Conservation (phyloP, 441 rosid species). For the Mallotus repandus region DNA sequence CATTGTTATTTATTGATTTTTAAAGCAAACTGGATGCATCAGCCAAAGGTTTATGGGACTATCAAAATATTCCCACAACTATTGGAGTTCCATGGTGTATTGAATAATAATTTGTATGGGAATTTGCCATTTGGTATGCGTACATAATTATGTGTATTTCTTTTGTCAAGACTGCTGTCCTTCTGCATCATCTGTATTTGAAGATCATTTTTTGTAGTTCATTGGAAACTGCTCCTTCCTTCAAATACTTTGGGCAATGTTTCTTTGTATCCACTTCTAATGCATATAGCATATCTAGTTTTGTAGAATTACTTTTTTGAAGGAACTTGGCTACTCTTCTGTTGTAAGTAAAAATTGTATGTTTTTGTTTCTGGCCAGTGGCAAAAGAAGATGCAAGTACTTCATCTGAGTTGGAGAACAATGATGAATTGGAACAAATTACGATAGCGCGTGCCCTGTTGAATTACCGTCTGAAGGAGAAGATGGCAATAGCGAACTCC, state of each 20-base stretch:
- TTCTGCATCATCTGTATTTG: too few relatives aligned
- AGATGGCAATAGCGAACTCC: constrained; percentile 55
- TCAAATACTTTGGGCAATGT: background rate
- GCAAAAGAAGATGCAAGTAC: constrained; percentile 87
- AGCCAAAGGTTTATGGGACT: background rate
- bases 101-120: background rate
- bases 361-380: constrained; percentile 50
- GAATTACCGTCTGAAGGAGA: constrained; percentile 76
- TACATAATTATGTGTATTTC: background rate
- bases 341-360: constrained; percentile 4
- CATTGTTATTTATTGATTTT: background rate
- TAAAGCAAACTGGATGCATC: background rate
- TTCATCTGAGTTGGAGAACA: constrained; percentile 70
- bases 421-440: constrained; percentile 89
- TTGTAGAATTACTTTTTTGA: background rate
- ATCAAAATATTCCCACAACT: background rate
- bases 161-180: background rate
- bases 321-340: background rate
- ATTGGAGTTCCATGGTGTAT: background rate
- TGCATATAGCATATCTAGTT: background rate
- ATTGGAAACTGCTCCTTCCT: background rate
- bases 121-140: background rate
- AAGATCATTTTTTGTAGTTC: background rate
- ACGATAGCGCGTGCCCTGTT: constrained; percentile 77
- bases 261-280: background rate